A percentile compares a stretch with the other conserved stretches of the same genome.
phyloP scores from a whole-genome alignment of 108 stramenopile species.

The Skeletonema marinoi region DNA sequence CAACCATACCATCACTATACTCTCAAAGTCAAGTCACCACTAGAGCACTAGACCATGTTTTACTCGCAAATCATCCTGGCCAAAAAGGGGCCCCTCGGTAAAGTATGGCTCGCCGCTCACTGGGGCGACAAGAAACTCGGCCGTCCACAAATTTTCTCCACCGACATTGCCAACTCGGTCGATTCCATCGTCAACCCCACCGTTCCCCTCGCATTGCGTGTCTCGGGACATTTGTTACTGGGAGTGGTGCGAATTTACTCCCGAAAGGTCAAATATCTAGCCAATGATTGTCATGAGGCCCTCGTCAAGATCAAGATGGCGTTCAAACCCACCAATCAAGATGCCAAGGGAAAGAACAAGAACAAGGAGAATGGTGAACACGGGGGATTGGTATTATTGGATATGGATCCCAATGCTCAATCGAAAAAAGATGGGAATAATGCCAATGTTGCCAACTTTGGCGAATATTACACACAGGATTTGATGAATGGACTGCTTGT shows the following conservation, averaged over 20 bases:
- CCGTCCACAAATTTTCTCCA: conserved; percentile 94
- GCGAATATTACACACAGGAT: conserved; percentile 66
- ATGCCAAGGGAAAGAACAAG: conserved; percentile 9
- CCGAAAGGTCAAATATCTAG: conserved; percentile 94
- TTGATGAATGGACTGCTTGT: conserved; percentile 38
- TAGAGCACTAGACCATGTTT: conserved; percentile 90
- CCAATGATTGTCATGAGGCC: conserved; percentile 98
- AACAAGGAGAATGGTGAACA: background rate
- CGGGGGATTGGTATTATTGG: conserved; percentile 41
- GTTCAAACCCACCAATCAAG: conserved; percentile 69
- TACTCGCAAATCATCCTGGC: conserved; percentile 99
- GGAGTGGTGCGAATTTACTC: conserved; percentile 98
- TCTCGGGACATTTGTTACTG: conserved; percentile 94
- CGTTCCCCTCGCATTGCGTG: conserved; percentile 96
- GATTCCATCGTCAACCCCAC: conserved; percentile 94
- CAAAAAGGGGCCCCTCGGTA: conserved; percentile 98
- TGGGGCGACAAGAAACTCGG: conserved; percentile 98
- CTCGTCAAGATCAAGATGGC: conserved; percentile 98
- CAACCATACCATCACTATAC: too few relatives aligned
- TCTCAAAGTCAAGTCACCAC: background rate
- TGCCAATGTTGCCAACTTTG: conserved; percentile 80
- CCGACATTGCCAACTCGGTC: conserved; percentile 92
- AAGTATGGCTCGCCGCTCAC: conserved; percentile 99
- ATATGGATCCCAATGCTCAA: conserved; percentile 42
- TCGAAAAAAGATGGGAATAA: conserved; percentile 26